These are phyloP conservation scores for Penicillium atrosanguineum DNA, from an alignment of 495 filamentous ascomycete genomes.

Conservation along the genomic window DNA sequence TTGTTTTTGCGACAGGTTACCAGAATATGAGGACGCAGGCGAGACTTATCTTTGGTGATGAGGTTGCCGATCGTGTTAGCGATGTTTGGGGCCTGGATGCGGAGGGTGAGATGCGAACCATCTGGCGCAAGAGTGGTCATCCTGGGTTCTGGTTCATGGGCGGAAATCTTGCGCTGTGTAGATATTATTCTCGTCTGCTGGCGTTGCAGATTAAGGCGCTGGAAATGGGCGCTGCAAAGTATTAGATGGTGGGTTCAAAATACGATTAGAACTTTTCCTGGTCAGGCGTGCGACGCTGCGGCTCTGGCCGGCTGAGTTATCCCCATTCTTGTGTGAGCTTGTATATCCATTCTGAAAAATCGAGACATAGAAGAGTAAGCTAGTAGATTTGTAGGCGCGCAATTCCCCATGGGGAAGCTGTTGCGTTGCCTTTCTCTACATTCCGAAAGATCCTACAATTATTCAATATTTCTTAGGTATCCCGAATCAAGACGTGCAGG, in stretches of 20 bases:
- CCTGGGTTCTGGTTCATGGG: conserved; percentile 84
- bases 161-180: conserved; percentile 71
- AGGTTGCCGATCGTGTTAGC: conserved; percentile 60
- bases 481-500: conserved; percentile 30
- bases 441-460: conserved; percentile 32
- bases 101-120: conserved; percentile 70
- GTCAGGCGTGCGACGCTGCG: too few species aligned
- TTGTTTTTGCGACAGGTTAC: conserved; percentile 83
- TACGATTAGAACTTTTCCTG: too few species aligned
- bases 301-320: too few species aligned
- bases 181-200: conserved; percentile 68
- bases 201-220: conserved; percentile 74
- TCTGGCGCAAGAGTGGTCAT: conserved; percentile 71
- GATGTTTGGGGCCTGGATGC: conserved; percentile 78
- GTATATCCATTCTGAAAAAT: too few species aligned
- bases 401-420: conserved; percentile 45
- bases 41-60: conserved; percentile 65
- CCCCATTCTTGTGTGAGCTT: too few species aligned
- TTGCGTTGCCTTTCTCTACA: conserved; percentile 47
- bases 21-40: conserved; percentile 68
- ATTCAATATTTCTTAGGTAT: conserved; percentile 30
- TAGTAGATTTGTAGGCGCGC: too few species aligned
- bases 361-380: too few species aligned
- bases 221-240: conserved; percentile 50
- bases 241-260: conserved; percentile 18